Evolutionary conservation across 192 early-diverging fungal species (phyloP).

Genomic region (Linnemannia schmuckeri): DNA sequence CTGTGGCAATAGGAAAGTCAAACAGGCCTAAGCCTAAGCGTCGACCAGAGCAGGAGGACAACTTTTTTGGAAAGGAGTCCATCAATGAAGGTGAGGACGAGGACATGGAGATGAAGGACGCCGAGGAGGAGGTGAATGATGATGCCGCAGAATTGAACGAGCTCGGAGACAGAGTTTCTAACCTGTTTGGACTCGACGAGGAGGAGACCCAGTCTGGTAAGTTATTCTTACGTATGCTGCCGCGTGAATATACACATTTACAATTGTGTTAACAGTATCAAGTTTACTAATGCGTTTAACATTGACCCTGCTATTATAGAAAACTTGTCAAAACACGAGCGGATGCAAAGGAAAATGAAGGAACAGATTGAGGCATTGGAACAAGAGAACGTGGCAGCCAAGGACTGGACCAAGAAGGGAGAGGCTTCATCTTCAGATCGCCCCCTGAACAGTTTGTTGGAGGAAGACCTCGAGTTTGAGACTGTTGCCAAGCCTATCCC

Average conservation of each 20-base stretch:
- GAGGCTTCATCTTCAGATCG: constrained; percentile 86
- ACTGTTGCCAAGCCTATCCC: constrained; percentile 93
- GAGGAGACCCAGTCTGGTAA: constrained; percentile 61
- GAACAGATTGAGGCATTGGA: constrained; percentile 88
- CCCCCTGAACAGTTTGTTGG: constrained; percentile 93
- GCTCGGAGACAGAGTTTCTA: constrained; percentile 53
- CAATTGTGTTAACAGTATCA: constrained; percentile 21
- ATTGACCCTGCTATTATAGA: constrained; percentile 29
- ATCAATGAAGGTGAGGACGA: constrained; percentile 58
- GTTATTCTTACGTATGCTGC: not conserved
- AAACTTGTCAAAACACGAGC: constrained; percentile 82
- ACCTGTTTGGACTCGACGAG: constrained; percentile 72
- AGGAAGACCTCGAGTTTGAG: constrained; percentile 94
- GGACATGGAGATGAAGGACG: constrained; percentile 54
- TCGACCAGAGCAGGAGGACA: constrained; percentile 55
- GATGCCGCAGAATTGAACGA: constrained; percentile 57
- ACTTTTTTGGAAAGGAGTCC: constrained; percentile 43
- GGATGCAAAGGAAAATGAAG: constrained; percentile 76
- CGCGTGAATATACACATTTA: not conserved
- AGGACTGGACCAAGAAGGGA: constrained; percentile 93
- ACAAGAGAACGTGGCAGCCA: constrained; percentile 82
- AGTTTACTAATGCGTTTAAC: not conserved
- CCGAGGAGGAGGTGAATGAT: constrained; percentile 57
- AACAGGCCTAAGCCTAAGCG: constrained; percentile 50
- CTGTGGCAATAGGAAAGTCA: constrained; percentile 65